These are phyloP conservation scores for Ceratocystis ficicola DNA, from an alignment of 2,329 filamentous ascomycete genomes.

Conservation along the genomic window DNA sequence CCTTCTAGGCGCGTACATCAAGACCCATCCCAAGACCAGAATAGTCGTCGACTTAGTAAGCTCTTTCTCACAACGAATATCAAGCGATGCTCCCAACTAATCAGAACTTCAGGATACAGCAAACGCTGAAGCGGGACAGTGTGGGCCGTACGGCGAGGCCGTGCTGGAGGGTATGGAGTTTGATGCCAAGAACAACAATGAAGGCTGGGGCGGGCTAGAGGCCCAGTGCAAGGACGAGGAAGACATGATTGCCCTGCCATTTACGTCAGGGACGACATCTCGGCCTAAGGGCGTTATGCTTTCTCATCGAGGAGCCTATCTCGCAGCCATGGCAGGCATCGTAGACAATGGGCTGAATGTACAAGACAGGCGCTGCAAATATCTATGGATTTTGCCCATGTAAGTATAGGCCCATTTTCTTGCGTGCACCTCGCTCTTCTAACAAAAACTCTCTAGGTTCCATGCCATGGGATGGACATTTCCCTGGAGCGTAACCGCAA, in stretches of 20 bases:
- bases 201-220: conserved; percentile 67
- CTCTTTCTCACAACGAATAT: background rate
- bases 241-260: conserved; percentile 71
- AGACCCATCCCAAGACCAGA: conserved; percentile 49
- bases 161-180: conserved; percentile 66
- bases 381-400: conserved; percentile 89
- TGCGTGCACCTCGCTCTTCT: background rate
- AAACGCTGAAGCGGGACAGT: conserved; percentile 56
- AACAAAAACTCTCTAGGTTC: conserved; percentile 34
- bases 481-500: conserved; percentile 85
- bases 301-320: conserved; percentile 76
- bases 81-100: background rate
- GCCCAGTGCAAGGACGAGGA: conserved; percentile 64
- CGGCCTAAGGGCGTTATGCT: conserved; percentile 86
- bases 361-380: conserved; percentile 56
- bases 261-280: conserved; percentile 88
- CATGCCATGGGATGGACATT: conserved; percentile 72
- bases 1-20: conserved; percentile 55
- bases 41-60: conserved; percentile 59
- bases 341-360: conserved; percentile 78
- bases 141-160: conserved; percentile 71
- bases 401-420: conserved; percentile 38
- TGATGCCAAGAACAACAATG: conserved; percentile 52
- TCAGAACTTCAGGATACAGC: conserved; percentile 55
- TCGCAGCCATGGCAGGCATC: conserved; percentile 73